A percentile compares a stretch with the other conserved stretches of the same genome.
Conservation (phyloP, 108 stramenopile genomes). For the Cylindrotheca closterium region DNA sequence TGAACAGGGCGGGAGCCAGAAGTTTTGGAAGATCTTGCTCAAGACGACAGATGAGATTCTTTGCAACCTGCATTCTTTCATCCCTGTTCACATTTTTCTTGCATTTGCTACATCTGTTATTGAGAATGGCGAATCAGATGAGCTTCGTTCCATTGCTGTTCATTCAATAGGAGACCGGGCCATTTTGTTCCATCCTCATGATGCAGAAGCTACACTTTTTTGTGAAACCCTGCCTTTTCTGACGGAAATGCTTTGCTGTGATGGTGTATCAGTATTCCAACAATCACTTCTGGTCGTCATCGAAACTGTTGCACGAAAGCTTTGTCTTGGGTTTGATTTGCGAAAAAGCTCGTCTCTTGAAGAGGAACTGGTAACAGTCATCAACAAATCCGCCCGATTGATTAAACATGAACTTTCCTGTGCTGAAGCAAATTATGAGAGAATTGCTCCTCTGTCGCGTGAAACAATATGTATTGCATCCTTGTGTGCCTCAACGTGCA, state of each 20-base stretch:
- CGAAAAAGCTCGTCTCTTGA: constrained; percentile 14
- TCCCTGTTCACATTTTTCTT: constrained; percentile 77
- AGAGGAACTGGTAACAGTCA: constrained; percentile 5
- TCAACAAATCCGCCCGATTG: constrained; percentile 10
- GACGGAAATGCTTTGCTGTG: constrained; percentile 2
- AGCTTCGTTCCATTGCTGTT: constrained; percentile 61
- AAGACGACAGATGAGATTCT: constrained; percentile 49
- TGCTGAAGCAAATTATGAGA: not conserved
- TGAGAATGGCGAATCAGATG: constrained; percentile 53
- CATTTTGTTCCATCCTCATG: constrained; percentile 34
- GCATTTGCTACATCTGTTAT: constrained; percentile 71
- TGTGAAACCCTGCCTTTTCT: constrained; percentile 74
- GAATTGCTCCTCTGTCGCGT: not conserved
- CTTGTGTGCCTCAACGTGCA: constrained; percentile 62
- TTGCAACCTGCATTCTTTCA: constrained; percentile 49
- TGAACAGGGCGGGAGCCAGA: constrained; percentile 12
- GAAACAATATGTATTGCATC: constrained; percentile 44
- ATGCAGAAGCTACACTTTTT: constrained; percentile 71
- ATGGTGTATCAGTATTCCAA: constrained; percentile 33
- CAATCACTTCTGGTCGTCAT: constrained; percentile 73
- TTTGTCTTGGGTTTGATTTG: constrained; percentile 8
- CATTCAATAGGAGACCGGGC: constrained; percentile 66
- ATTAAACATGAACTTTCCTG: not conserved
- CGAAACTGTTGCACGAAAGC: constrained; percentile 46
- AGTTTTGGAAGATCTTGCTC: constrained; percentile 50